phyloP scores from a whole-genome alignment of 768 basidiomycete genomes.

The Mycena haematopus region DNA sequence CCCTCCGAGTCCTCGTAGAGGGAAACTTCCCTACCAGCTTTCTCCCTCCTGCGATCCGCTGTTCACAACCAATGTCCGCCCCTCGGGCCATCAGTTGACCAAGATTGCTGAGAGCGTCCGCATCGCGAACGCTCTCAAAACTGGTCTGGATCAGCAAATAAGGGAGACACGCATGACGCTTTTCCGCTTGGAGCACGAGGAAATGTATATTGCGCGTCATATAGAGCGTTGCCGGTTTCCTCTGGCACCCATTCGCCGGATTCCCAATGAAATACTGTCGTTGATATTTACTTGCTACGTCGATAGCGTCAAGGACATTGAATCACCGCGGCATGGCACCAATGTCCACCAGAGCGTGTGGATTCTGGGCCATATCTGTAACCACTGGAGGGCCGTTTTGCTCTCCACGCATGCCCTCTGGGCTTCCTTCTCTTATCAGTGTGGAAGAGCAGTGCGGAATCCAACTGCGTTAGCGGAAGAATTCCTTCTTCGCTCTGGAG shows the following conservation, averaged over 20 bases:
- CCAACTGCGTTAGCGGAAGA: neutral
- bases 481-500: conserved; percentile 1
- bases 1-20: neutral
- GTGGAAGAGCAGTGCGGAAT: neutral
- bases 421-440: neutral
- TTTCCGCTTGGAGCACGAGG: conserved; percentile 16
- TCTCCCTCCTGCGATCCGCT: neutral
- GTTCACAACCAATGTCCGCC: neutral
- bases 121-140: neutral
- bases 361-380: conserved; percentile 13
- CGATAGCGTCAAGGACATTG: neutral
- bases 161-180: conserved; percentile 9
- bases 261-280: conserved; percentile 6
- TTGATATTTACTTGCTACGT: conserved; percentile 6
- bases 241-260: conserved; percentile 13
- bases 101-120: neutral
- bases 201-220: conserved; percentile 6
- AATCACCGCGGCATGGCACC: neutral
- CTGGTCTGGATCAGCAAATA: neutral
- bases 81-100: neutral
- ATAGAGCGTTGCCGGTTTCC: conserved; percentile 2
- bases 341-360: neutral
- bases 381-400: conserved; percentile 13
- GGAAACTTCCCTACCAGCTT: conserved; percentile 2
- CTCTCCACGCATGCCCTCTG: conserved; percentile 1